These are phyloP conservation scores for Middelhovenomyces tepae DNA, from an alignment of 805 yeast species.

Conservation along the genomic window DNA sequence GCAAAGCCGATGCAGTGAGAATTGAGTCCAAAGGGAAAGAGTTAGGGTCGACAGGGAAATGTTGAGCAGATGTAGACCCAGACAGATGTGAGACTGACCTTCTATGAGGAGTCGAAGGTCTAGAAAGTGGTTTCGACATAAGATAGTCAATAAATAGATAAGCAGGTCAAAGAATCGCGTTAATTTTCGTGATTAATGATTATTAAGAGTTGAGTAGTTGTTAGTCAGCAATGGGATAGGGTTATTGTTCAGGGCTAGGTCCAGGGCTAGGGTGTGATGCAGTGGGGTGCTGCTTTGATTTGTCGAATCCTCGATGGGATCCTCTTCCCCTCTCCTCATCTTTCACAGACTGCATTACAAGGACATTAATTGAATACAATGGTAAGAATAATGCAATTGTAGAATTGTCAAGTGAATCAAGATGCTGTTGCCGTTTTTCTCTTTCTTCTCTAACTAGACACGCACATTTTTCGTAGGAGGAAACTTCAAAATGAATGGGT, in stretches of 20 bases:
- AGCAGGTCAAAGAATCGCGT: too few species aligned
- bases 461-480: slow-evolving; percentile 97
- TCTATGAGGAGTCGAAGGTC: slow-evolving; percentile 19
- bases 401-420: not conserved
- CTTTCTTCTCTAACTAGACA: slow-evolving; percentile 37
- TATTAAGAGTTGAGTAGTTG: too few species aligned
- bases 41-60: slow-evolving; percentile 13
- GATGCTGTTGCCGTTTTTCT: not conserved
- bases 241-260: too few species aligned
- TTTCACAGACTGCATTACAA: slow-evolving; percentile 1
- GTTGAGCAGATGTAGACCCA: slow-evolving; percentile 11
- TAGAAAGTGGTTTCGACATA: too few species aligned
- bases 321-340: not conserved
- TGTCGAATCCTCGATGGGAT: too few species aligned
- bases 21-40: slow-evolving; percentile 15
- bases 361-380: not conserved
- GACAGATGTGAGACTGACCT: slow-evolving; percentile 18
- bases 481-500: slow-evolving; percentile 98
- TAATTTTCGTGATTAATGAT: too few species aligned
- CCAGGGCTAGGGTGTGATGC: too few species aligned
- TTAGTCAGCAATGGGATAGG: too few species aligned
- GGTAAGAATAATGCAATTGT: not conserved
- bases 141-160: too few species aligned
- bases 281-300: too few species aligned
- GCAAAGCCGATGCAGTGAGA: too few species aligned